Evolutionary conservation across 345 rosid species (phyloP).

Genomic region (Kernera saxatilis): DNA sequence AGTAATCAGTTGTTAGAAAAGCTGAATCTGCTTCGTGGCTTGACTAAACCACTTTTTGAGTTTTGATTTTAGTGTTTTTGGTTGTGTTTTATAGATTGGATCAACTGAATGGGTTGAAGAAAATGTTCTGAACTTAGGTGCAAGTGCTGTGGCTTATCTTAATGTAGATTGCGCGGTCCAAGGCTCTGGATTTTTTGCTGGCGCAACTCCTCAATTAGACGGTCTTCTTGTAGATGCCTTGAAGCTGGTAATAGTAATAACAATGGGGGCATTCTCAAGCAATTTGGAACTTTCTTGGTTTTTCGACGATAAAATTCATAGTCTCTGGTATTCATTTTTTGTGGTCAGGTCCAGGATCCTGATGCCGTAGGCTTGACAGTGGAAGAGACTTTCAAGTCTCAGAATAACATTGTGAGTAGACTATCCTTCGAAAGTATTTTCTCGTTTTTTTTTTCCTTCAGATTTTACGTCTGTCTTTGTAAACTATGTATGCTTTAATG

Average conservation of each 20-base stretch:
- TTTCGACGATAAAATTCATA: not conserved
- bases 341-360: slow-evolving; percentile 72
- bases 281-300: not conserved
- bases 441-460: too few species aligned
- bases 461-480: too few species aligned
- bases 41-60: not conserved
- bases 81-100: slow-evolving; percentile 48
- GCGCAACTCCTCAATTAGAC: slow-evolving; percentile 89
- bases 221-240: slow-evolving; percentile 63
- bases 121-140: slow-evolving; percentile 70
- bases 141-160: slow-evolving; percentile 83
- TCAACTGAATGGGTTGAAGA: slow-evolving; percentile 99
- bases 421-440: too few species aligned
- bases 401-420: slow-evolving; percentile 32
- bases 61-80: not conserved
- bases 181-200: slow-evolving; percentile 83
- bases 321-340: not conserved
- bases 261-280: not conserved
- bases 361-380: slow-evolving; percentile 49
- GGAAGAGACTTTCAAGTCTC: slow-evolving; percentile 60
- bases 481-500: slow-evolving; percentile 3
- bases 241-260: slow-evolving; percentile 46
- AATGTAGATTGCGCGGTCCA: slow-evolving; percentile 99
- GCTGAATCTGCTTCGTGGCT: not conserved
- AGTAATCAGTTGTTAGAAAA: slow-evolving; percentile 29